These are phyloP conservation scores for Pseudocercospora cruenta DNA, from an alignment of 2,329 filamentous ascomycete genomes.

Conservation along the genomic window DNA sequence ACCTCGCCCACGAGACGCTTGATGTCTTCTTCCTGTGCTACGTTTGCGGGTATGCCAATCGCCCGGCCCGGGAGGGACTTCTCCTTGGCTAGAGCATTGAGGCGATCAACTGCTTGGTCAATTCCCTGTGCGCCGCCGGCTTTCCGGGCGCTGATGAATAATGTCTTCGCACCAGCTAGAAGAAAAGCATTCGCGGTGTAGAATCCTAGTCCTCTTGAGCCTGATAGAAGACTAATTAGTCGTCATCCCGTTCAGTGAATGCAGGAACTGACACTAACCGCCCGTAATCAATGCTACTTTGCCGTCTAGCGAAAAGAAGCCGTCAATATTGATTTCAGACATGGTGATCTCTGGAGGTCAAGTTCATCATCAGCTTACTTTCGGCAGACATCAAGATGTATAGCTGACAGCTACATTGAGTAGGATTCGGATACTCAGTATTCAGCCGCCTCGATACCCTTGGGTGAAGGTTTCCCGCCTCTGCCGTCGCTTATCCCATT, in stretches of 20 bases:
- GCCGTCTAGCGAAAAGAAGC: conserved; percentile 83
- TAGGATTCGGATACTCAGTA: neutral
- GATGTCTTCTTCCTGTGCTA: conserved; percentile 71
- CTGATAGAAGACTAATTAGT: conserved; percentile 31
- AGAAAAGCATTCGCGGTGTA: conserved; percentile 72
- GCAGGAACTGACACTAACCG: conserved; percentile 46
- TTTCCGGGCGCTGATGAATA: conserved; percentile 93
- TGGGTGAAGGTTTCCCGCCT: neutral
- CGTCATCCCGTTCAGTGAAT: neutral
- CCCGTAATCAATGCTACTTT: conserved; percentile 85
- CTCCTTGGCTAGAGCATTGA: conserved; percentile 73
- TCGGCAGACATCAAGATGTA: neutral
- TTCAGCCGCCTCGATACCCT: neutral
- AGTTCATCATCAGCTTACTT: neutral
- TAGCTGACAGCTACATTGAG: neutral
- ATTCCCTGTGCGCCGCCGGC: conserved; percentile 65
- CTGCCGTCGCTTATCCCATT: neutral
- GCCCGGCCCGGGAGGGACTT: conserved; percentile 66
- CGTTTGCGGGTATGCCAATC: conserved; percentile 79
- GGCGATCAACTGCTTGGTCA: conserved; percentile 71
- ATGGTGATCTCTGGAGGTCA: conserved; percentile 16
- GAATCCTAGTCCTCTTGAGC: conserved; percentile 74
- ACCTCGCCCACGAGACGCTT: conserved; percentile 72
- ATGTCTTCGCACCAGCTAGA: conserved; percentile 80
- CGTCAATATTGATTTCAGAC: conserved; percentile 65